Percentiles rank a stretch among this genome's conserved stretches.
These are phyloP conservation scores for Phaffomyces antillensis DNA, from an alignment of 805 yeast species.

Conservation along the genomic window DNA sequence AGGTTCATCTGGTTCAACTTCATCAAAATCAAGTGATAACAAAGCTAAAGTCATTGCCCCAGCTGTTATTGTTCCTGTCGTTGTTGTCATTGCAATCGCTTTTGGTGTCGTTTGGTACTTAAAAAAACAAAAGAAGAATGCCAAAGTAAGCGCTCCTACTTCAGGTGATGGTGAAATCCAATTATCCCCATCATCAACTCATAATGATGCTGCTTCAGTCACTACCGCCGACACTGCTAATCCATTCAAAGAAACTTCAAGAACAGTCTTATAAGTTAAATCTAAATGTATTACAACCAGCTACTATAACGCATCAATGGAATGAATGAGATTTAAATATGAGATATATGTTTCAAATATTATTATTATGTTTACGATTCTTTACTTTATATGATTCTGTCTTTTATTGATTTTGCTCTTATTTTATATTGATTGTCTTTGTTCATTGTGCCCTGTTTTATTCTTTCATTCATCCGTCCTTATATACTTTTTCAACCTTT, in stretches of 20 bases:
- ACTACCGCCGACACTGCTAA: conserved; percentile 21
- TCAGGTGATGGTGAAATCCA: conserved; percentile 20
- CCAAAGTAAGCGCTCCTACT: neutral
- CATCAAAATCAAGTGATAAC: conserved; percentile 7
- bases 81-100: conserved; percentile 25
- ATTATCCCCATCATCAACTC: conserved; percentile 20
- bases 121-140: conserved; percentile 19
- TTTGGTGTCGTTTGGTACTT: conserved; percentile 27
- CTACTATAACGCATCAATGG: too few relatives aligned
- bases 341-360: neutral
- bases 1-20: conserved; percentile 7
- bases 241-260: conserved; percentile 24
- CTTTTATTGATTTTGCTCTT: neutral
- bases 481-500: neutral
- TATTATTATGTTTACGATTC: neutral
- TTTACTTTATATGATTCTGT: neutral
- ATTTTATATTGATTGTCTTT: neutral
- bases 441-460: neutral
- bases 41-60: conserved; percentile 32
- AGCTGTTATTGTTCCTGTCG: conserved; percentile 37
- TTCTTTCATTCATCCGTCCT: too few relatives aligned
- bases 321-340: too few relatives aligned
- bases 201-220: conserved; percentile 13
- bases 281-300: neutral
- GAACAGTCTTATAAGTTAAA: conserved; percentile 19